Conservation (phyloP, 306 rosid genomes). For the Macrotyloma uniflorum region DNA sequence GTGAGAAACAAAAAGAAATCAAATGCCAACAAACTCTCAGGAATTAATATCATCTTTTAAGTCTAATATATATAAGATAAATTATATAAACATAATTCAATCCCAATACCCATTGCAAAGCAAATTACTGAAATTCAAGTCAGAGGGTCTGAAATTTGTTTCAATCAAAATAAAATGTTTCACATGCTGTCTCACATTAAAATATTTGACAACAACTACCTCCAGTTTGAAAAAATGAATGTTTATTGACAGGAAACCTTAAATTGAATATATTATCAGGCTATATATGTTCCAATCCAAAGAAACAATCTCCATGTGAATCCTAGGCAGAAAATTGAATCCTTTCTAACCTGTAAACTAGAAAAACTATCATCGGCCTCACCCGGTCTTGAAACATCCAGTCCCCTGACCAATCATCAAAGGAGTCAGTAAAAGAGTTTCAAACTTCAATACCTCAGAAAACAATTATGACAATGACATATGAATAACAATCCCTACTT, state of each 20-base stretch:
- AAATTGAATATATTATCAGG: neutral
- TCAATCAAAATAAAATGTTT: conserved; percentile 32
- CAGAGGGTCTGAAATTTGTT: neutral
- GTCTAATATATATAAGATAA: conserved; percentile 12
- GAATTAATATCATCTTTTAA: conserved; percentile 18
- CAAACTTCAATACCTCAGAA: conserved; percentile 27
- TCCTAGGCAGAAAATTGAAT: conserved; percentile 34
- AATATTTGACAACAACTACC: conserved; percentile 17
- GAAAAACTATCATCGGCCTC: conserved; percentile 75
- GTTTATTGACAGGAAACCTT: conserved; percentile 16
- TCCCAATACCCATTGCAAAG: conserved; percentile 23
- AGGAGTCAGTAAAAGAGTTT: conserved; percentile 31
- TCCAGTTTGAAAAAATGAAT: neutral
- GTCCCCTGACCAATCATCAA: conserved; percentile 69
- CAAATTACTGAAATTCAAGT: conserved; percentile 24
- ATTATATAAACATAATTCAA: neutral
- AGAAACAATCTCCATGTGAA: conserved; percentile 29
- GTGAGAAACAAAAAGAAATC: conserved; percentile 27
- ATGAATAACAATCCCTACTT: conserved; percentile 64
- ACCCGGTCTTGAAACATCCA: conserved; percentile 82
- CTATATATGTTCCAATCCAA: conserved; percentile 12
- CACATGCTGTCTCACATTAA: neutral
- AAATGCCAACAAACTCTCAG: conserved; percentile 23
- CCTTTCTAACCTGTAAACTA: conserved; percentile 74
- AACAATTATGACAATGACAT: conserved; percentile 31